These are phyloP conservation scores for Boletus rubescentipes DNA, from an alignment of 768 basidiomycete genomes.

Conservation along the genomic window DNA sequence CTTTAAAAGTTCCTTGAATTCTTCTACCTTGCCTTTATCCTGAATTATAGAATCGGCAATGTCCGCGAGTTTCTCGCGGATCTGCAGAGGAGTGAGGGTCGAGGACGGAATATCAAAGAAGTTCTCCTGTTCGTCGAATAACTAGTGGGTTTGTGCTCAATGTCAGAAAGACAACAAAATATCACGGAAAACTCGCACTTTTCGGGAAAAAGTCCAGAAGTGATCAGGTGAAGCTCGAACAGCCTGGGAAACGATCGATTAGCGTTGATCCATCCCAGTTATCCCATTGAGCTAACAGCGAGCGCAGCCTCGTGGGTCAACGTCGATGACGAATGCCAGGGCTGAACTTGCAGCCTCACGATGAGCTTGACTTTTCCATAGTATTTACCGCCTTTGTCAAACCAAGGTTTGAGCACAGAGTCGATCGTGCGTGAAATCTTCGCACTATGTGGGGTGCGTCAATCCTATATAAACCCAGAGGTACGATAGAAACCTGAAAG, in stretches of 20 bases:
- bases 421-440: slow-evolving; percentile 64
- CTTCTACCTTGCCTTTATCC: slow-evolving; percentile 41
- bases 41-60: slow-evolving; percentile 58
- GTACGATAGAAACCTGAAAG: slow-evolving; percentile 54
- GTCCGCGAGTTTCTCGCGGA: slow-evolving; percentile 68
- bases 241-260: slow-evolving; percentile 42
- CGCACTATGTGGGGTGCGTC: slow-evolving; percentile 39
- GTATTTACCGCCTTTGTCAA: slow-evolving; percentile 60
- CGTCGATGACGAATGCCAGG: slow-evolving; percentile 78
- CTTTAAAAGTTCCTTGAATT: slow-evolving; percentile 61
- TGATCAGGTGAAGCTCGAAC: slow-evolving; percentile 67
- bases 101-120: slow-evolving; percentile 78
- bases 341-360: slow-evolving; percentile 70
- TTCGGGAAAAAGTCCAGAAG: slow-evolving; percentile 77
- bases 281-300: slow-evolving; percentile 48
- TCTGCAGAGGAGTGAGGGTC: slow-evolving; percentile 63
- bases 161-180: neutral
- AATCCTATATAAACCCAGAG: neutral
- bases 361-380: slow-evolving; percentile 72
- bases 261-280: neutral
- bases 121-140: slow-evolving; percentile 74
- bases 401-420: slow-evolving; percentile 54
- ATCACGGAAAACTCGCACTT: slow-evolving; percentile 39
- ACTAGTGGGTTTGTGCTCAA: slow-evolving; percentile 37
- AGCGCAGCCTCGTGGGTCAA: slow-evolving; percentile 80